Evolutionary conservation across 1,139 yeast genomes (phyloP), one percentile per base, ranked within the genome.

Genomic region (Candida tetrigidarum): DNA sequence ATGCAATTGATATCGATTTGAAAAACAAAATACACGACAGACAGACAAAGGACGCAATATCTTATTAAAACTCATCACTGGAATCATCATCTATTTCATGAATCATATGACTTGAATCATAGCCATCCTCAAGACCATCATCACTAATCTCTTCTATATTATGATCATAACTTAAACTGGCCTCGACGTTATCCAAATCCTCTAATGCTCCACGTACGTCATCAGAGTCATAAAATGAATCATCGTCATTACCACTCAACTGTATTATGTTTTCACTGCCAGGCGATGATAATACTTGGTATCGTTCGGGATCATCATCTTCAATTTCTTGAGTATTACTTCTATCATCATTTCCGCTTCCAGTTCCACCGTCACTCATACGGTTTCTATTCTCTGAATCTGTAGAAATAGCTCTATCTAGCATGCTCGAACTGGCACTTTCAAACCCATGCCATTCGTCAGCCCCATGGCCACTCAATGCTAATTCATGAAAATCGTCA

Each of bases 131-230:
- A 18, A 32, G 10, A 5, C 10, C 36, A 25, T 41, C 42, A 14
- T 19, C 30, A 36, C 29, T 32, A 4, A 16, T 15, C 15, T 41
- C 47, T 15, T 14, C 18, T 9, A 18, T 19, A 3, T 18, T 28
- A 22, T 18, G 23, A 22, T 37, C 37, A 26, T 40, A 14, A 22
- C 23, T 25, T 10, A 23, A 29, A 3, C 29, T 39, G n/a, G 19
- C 37, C 12, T 42, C 41, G 23, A 22, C 12, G n/a, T 36, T 39
- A 16, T 42, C 37, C 23, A 55, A 50, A n/a, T 49, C 47, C 10
- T 53, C 48, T 15, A 57, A 37, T 0, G 62, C 62, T 16, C 53
- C 52, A 16, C 53, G 47, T n/a, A 58, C 37, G 39, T 54, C 59
- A 10, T 52, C 59, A 22, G 52, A 52, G 39, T 50, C 48, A 18